A percentile compares a stretch with the other conserved stretches of the same genome.
phyloP scores from a whole-genome alignment of 495 filamentous ascomycete species.

The Penicillium cataractarum region DNA sequence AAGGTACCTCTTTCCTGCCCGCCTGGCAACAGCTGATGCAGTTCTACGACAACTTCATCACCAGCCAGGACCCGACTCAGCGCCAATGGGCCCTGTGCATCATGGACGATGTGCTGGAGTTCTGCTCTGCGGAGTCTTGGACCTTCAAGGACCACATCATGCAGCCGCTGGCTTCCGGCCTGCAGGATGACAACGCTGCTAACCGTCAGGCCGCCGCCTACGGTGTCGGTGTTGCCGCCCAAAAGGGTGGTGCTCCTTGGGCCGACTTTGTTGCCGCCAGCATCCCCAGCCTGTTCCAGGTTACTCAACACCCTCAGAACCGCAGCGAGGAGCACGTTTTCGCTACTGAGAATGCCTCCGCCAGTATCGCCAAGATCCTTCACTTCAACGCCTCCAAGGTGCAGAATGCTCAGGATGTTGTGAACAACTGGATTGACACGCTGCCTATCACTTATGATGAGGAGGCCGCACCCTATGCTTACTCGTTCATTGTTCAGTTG shows the following conservation, averaged over 20 bases:
- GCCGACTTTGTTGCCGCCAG: constrained; percentile 78
- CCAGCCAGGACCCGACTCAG: constrained; percentile 83
- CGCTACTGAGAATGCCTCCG: constrained; percentile 96
- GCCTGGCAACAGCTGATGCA: constrained; percentile 81
- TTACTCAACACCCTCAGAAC: constrained; percentile 75
- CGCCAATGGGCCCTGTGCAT: constrained; percentile 99
- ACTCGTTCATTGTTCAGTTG: constrained; percentile 85
- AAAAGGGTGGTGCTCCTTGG: constrained; percentile 85
- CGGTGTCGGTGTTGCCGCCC: constrained; percentile 93
- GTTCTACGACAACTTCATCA: constrained; percentile 86
- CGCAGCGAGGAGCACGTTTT: constrained; percentile 93
- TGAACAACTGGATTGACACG: constrained; percentile 81
- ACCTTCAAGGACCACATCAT: constrained; percentile 82
- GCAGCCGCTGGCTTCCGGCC: constrained; percentile 79
- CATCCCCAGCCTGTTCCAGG: constrained; percentile 80
- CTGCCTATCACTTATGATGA: constrained; percentile 94
- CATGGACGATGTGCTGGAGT: constrained; percentile 97
- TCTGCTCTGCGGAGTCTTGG: constrained; percentile 84
- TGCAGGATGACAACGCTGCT: constrained; percentile 81
- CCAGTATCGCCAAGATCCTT: constrained; percentile 94
- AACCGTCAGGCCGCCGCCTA: constrained; percentile 97
- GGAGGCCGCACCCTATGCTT: constrained; percentile 96
- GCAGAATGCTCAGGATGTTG: constrained; percentile 69
- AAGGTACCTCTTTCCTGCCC: constrained; percentile 79
- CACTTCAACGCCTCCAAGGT: constrained; percentile 83